Evolutionary conservation across 2,329 filamentous ascomycete species (phyloP), one percentile per base, ranked within the genome.

Genomic region (Dactylellina sp.): DNA sequence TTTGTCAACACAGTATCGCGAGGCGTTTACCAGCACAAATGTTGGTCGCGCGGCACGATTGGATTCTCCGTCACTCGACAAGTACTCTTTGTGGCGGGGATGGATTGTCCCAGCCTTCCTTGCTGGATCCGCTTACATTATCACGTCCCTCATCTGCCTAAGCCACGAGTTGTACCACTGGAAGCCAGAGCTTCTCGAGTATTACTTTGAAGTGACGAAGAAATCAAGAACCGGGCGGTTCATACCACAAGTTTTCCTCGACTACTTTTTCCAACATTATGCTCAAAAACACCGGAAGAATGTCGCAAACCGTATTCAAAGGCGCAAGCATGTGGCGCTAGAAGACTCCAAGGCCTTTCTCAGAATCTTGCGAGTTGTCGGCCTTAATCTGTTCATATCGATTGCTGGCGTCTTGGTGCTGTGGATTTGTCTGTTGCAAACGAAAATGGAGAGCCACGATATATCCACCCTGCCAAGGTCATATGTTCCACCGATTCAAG

Each of bases 401-500:
- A 20, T 59, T 2, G 9, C 46, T n/a, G 55, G 55, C 12, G 55
- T 59, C n/a, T n/a, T 59, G 22, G 55, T 47, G 2, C 40, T 59
- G 14, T 59, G 55, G 55, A 18, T 59, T 20, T 59, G 37, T 37
- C 22, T 59, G 7, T 37, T 59, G 32, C 55, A 59, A 24, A 59
- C 39, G 14, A 59, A 59, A 32, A 20, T 59, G n/a, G 40, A 59
- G 20, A 59, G 55, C 24, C 39, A 59, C n/a, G 55, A 47, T 47
- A 59, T 59, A 5, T 59, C 55, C n/a, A 47, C 14, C 2, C 24
- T 59, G n/a, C 55, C 55, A 16, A 59, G 46, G 18, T 59, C 55
- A 1, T 59, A 59, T 20, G 55, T 59, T 37, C 55, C 55, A 32
- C 55, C 55, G n/a, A 47, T 59, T 18, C 55, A 59, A 47, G 55